Conservation (phyloP, 225 moss, liverwort and hornwort genomes). For the Sphagnum contortum region DNA sequence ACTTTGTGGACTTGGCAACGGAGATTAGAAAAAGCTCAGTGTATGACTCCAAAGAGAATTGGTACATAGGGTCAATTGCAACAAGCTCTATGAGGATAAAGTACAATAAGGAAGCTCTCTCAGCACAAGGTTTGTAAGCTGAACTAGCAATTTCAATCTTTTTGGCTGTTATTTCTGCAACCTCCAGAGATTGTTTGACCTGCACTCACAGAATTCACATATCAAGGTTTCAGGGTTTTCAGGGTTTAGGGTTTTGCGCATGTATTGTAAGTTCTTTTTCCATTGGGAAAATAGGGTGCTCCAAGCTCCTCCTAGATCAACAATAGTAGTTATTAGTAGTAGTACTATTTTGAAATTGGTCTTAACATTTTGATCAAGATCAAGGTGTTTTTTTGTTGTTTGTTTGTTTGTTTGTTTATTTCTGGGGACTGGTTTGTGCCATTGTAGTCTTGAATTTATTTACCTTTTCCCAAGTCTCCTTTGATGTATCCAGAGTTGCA, state of each 20-base stretch:
- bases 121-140: constrained; percentile 78
- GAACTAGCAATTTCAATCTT: constrained; percentile 72
- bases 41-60: constrained; percentile 76
- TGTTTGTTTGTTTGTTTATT: no score
- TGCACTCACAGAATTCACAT: constrained; percentile 3
- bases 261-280: no score
- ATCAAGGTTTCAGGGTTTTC: no score
- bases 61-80: constrained; percentile 80
- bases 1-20: constrained; percentile 69
- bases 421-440: no score
- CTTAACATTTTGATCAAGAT: no score
- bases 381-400: no score
- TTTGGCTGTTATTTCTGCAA: constrained; percentile 53
- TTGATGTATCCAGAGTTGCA: constrained; percentile 67
- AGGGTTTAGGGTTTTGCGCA: no score
- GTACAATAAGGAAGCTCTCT: constrained; percentile 63
- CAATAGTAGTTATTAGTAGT: no score
- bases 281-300: no score
- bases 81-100: constrained; percentile 80
- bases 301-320: no score
- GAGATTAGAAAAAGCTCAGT: constrained; percentile 71
- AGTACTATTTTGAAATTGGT: no score
- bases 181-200: constrained; percentile 67
- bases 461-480: constrained; percentile 77
- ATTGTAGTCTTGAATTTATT: no score